Evolutionary conservation across 129 eudicot genomes (phyloP).

Genomic region (Saussurea involucrata): DNA sequence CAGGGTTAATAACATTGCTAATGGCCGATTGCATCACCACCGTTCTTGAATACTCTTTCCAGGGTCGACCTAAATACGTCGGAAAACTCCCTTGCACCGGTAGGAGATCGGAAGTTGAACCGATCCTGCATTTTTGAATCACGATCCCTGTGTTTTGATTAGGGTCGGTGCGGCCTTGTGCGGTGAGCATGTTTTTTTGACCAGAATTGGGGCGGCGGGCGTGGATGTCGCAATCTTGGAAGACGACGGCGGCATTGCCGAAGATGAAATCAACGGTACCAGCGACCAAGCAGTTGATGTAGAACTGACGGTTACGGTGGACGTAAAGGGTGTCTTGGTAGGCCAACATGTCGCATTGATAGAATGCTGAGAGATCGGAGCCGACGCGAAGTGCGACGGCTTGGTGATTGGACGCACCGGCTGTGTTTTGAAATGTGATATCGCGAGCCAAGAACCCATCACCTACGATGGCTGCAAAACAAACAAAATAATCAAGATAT

Average conservation of each 20-base stretch:
- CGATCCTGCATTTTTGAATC: slow-evolving; percentile 67
- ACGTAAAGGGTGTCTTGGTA: slow-evolving; percentile 95
- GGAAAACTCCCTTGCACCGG: slow-evolving; percentile 56
- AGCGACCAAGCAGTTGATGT: slow-evolving; percentile 47
- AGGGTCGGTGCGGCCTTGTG: slow-evolving; percentile 79
- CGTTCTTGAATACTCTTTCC: slow-evolving; percentile 74
- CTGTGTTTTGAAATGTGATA: slow-evolving; percentile 81
- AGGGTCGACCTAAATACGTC: slow-evolving; percentile 80
- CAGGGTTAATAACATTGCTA: slow-evolving; percentile 55
- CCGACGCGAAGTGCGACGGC: slow-evolving; percentile 94
- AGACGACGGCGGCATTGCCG: slow-evolving; percentile 64
- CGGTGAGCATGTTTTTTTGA: slow-evolving; percentile 78
- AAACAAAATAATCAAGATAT: not conserved
- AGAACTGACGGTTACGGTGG: slow-evolving; percentile 82
- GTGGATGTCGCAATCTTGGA: slow-evolving; percentile 85
- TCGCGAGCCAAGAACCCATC: slow-evolving; percentile 73
- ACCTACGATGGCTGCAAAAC: slow-evolving; percentile 69
- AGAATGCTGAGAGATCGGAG: slow-evolving; percentile 74
- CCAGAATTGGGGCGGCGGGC: slow-evolving; percentile 65
- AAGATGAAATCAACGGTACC: slow-evolving; percentile 94
- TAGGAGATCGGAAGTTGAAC: slow-evolving; percentile 62
- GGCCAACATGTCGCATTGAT: slow-evolving; percentile 64
- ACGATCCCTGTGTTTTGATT: slow-evolving; percentile 92
- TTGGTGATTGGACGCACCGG: slow-evolving; percentile 89
- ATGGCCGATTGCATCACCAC: slow-evolving; percentile 68